Conservation (phyloP, 2,329 filamentous ascomycete genomes). For the Aspergillus terreus region DNA sequence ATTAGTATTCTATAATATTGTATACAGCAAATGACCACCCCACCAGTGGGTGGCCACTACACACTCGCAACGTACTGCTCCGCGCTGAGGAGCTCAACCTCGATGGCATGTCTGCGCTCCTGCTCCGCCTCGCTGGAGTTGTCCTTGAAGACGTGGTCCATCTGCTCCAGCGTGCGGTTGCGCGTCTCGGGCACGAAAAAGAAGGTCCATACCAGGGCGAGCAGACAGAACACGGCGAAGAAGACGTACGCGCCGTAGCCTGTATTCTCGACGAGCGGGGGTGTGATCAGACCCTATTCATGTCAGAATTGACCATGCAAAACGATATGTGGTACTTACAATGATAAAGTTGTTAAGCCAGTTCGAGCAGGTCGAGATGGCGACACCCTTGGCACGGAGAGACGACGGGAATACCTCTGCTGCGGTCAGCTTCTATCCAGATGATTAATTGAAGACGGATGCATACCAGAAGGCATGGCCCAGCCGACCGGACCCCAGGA, state of each 20-base stretch:
- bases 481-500: constrained; percentile 54
- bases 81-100: constrained; percentile 24
- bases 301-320: not conserved
- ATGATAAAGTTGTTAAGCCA: constrained; percentile 65
- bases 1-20: not conserved
- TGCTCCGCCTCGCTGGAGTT: constrained; percentile 31
- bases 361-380: constrained; percentile 60
- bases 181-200: constrained; percentile 57
- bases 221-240: constrained; percentile 54
- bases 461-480: constrained; percentile 38
- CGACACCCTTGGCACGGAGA: constrained; percentile 62
- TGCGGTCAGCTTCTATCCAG: constrained; percentile 15
- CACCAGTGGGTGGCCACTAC: not conserved
- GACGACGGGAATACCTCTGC: constrained; percentile 63
- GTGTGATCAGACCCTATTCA: constrained; percentile 57
- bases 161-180: constrained; percentile 53
- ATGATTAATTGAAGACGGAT: not conserved
- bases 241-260: constrained; percentile 55
- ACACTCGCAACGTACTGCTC: not conserved
- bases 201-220: constrained; percentile 51
- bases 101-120: constrained; percentile 28
- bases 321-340: constrained; percentile 23
- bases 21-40: not conserved
- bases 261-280: constrained; percentile 58
- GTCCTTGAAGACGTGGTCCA: constrained; percentile 46